Evolutionary conservation across 148 eudicot genomes (phyloP), one percentile per base, ranked within the genome.

Genomic region (Dianthus caryophyllus): DNA sequence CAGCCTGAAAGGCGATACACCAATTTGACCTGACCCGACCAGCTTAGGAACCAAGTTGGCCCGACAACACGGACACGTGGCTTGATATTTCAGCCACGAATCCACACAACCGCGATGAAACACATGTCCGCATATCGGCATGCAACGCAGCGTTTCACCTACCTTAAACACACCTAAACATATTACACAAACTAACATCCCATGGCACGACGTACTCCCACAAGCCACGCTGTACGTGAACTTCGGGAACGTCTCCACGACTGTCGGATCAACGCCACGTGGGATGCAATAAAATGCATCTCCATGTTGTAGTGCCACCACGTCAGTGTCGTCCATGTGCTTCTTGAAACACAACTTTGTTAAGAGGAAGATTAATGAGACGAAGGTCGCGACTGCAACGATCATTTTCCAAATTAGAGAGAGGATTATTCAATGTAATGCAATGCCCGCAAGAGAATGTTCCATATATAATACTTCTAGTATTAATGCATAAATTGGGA

Each of bases 41-140:
- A 61, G 24, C 48, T 48, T 22, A 2, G 39, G 61, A 15, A 43
- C 43, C 20, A 66, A 61, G 15, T 41, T 9, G 16, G 81, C 71
- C 51, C 81, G 68, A 38, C 81, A 78, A 26, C 68, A 70, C 1
- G 81, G 81, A 54, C 81, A 78, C 56, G 81, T 78, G 36, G 66
- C 66, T 13, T 78, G 78, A 14, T 64, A 49, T 53, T 44, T 64
- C 2, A 78, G 78, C 81, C 81, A 78, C 0, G 78, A 52, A 6
- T 74, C 78, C 1, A 78, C 75, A 41, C 81, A 78, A 24, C 38
- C 21, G 60, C 64, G 49, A 30, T 78, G 81, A 26, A 78, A 78
- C 68, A 74, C 68, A 60, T 78, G 81, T 25, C 69, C 44, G 21
- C 81, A 78, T 1, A 6, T n/a, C 1, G 81, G 78, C 56, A 74